Percentiles rank a stretch among this genome's conserved stretches.
Evolutionary conservation across 192 early-diverging fungal genomes (phyloP).

Genomic region (Endogone sp.): DNA sequence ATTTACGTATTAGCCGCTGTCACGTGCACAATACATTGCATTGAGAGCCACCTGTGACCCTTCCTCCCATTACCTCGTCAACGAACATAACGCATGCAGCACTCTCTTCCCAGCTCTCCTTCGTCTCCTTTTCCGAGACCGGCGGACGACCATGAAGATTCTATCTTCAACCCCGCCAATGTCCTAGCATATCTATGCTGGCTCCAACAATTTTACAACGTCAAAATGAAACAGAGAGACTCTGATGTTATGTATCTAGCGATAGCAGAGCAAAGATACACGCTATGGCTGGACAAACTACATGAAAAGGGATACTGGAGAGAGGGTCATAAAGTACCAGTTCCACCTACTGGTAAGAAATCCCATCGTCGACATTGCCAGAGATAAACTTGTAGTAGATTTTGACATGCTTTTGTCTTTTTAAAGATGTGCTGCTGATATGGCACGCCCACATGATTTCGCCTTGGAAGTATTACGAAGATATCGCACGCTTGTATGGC

Average conservation of each 20-base stretch:
- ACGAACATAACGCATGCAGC: neutral
- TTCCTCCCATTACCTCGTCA: too few relatives aligned
- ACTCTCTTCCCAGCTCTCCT: neutral
- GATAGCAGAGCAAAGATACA: neutral
- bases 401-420: neutral
- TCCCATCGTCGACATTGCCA: too few relatives aligned
- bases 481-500: neutral
- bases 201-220: neutral
- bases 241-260: neutral
- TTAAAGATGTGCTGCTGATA: neutral
- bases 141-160: neutral
- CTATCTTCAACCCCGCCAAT: neutral
- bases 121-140: neutral
- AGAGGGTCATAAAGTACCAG: neutral
- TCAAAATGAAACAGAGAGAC: neutral
- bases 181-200: neutral
- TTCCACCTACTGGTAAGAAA: neutral
- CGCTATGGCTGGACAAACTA: neutral
- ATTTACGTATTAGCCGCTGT: too few relatives aligned
- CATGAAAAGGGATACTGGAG: neutral
- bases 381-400: neutral
- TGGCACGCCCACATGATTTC: neutral
- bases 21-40: too few relatives aligned
- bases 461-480: neutral
- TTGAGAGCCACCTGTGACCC: too few relatives aligned